Base-by-base conservation (phyloP, 768 basidiomycete species). In the Mrakia frigida region DNA sequence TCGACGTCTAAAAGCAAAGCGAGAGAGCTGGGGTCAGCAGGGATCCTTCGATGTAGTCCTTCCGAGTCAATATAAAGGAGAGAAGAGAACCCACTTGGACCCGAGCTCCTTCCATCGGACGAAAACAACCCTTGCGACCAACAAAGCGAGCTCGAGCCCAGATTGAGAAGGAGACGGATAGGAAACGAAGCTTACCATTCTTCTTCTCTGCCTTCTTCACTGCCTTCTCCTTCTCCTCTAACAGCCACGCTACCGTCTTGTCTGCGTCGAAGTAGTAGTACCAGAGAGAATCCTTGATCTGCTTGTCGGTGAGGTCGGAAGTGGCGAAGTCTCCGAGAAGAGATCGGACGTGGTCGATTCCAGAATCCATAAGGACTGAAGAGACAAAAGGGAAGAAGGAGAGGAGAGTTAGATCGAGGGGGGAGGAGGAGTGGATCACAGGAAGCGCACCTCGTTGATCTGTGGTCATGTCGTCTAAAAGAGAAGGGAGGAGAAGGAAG, bases 251-350 rank as follows among this genome's bases (percentile, higher is more conserved):
- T 14, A 96, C 84, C 25, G 91, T 89, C 82, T 89, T 87, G 46
- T 93, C 89, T 23, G 91, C 87, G 81, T 96, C 90, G 80, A 96
- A 98, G 83, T 91, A 92, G 80, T 85, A 88, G 80, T 98, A 89
- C 91, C 94, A 98, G 65, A 98, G 85, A 0, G 87, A 86, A 78
- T 93, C 91, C 81, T 87, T 88, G 81, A 99, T 91, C 70, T 89
- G 86, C 46, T 85, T 83, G 82, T 96, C 92, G 60, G 90, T 86
- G 63, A 96, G 84, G 10, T 89, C 91, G 43, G 90, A 81, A 46
- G 83, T 90, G 35, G 86, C 80, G 23, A 86, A 86, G 35, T 35
- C 35, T 81, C 93, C 94, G 39, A 98, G 84, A 25, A 92, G 82
- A 33, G 85, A 83, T 70, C 89, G 86, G 28, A 96, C 88, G 79